These are phyloP conservation scores for Penicillium griseofulvum DNA, from an alignment of 2,329 filamentous ascomycete genomes.

Conservation along the genomic window DNA sequence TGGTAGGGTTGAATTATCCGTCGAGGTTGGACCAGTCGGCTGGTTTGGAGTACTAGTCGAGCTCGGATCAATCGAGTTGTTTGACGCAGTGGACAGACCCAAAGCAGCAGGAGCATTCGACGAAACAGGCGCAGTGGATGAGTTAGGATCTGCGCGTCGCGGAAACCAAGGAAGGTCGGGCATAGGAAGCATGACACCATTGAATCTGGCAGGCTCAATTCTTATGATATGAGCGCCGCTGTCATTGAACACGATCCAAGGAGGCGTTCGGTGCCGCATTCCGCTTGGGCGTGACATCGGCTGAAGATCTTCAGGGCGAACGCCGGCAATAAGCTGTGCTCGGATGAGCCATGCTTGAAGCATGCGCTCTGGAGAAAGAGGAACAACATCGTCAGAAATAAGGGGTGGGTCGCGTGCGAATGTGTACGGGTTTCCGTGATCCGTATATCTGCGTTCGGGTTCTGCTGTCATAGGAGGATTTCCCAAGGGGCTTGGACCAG, in stretches of 20 bases:
- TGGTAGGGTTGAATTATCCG: too few relatives aligned
- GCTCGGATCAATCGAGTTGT: not conserved
- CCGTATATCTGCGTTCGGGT: not conserved
- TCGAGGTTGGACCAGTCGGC: not conserved
- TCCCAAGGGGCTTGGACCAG: not conserved
- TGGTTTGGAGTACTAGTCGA: not conserved
- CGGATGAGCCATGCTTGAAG: slow-evolving; percentile 30
- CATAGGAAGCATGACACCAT: slow-evolving; percentile 3
- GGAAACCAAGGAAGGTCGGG: not conserved
- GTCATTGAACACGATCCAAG: slow-evolving; percentile 27
- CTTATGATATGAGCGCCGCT: not conserved
- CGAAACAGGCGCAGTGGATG: not conserved
- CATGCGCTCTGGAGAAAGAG: not conserved
- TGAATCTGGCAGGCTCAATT: slow-evolving; percentile 1
- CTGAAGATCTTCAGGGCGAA: slow-evolving; percentile 23
- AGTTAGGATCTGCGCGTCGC: not conserved
- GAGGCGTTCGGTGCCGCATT: slow-evolving; percentile 47
- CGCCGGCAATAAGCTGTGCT: slow-evolving; percentile 30
- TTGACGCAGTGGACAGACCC: not conserved
- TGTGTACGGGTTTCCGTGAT: not conserved
- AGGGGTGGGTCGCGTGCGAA: not conserved
- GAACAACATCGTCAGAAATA: not conserved
- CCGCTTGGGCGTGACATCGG: slow-evolving; percentile 11
- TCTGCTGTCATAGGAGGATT: not conserved
- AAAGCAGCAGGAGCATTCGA: not conserved